Conservation (phyloP, 352 stramenopile species). For the Phytophthora vignae region DNA sequence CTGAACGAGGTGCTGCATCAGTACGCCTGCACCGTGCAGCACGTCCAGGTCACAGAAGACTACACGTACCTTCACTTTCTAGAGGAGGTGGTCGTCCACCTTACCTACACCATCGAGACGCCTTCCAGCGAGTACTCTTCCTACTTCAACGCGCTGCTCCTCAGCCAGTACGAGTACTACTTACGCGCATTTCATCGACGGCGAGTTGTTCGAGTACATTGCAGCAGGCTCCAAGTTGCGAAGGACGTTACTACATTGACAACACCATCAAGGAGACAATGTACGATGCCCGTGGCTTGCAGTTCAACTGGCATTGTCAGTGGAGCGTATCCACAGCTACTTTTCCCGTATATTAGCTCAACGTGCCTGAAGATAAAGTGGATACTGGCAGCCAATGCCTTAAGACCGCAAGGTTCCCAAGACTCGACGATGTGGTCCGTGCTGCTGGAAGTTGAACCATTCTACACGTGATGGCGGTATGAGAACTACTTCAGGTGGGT, state of each 20-base stretch:
- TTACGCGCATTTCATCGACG: slow-evolving; percentile 62
- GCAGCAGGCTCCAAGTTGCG: slow-evolving; percentile 49
- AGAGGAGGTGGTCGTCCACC: slow-evolving; percentile 64
- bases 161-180: slow-evolving; percentile 51
- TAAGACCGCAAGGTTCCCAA: slow-evolving; percentile 82
- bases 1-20: slow-evolving; percentile 70
- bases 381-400: slow-evolving; percentile 78
- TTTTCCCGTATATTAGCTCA: slow-evolving; percentile 50
- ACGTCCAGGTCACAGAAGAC: slow-evolving; percentile 59
- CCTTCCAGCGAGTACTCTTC: slow-evolving; percentile 3
- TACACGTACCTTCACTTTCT: slow-evolving; percentile 62
- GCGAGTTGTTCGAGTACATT: slow-evolving; percentile 56
- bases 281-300: slow-evolving; percentile 68
- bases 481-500: slow-evolving; percentile 86
- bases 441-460: slow-evolving; percentile 75
- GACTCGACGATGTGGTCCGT: slow-evolving; percentile 62
- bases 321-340: slow-evolving; percentile 59
- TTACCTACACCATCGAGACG: slow-evolving; percentile 59
- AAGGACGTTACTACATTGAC: slow-evolving; percentile 57
- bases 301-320: slow-evolving; percentile 52
- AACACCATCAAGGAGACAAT: slow-evolving; percentile 59
- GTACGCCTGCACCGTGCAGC: slow-evolving; percentile 59
- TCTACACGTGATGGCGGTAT: slow-evolving; percentile 81
- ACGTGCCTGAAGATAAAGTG: slow-evolving; percentile 66
- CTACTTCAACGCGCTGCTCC: slow-evolving; percentile 66